Evolutionary conservation across 768 basidiomycete genomes (phyloP).

Genomic region (Butyriboletus loyo): DNA sequence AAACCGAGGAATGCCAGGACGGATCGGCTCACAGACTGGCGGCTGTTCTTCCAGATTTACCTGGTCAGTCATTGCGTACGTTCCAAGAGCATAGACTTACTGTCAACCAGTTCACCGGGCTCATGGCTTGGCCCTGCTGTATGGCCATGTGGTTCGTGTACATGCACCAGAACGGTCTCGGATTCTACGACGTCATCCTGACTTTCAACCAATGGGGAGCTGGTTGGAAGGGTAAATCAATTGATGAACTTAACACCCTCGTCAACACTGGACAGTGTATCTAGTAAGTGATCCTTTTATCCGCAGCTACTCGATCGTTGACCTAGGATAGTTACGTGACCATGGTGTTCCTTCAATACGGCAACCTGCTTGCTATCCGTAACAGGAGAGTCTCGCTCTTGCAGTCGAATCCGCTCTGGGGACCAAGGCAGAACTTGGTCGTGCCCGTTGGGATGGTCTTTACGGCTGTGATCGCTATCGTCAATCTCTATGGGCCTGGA

Average conservation of each 20-base stretch:
- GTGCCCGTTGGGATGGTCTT: slow-evolving; percentile 38
- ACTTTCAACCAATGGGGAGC: slow-evolving; percentile 40
- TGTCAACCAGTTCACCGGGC: slow-evolving; percentile 36
- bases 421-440: slow-evolving; percentile 42
- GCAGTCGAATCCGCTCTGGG: slow-evolving; percentile 45
- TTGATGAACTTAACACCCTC: slow-evolving; percentile 31
- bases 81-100: slow-evolving; percentile 1
- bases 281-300: slow-evolving; percentile 33
- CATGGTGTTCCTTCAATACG: slow-evolving; percentile 46
- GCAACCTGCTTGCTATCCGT: slow-evolving; percentile 40
- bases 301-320: background rate
- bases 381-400: slow-evolving; percentile 44
- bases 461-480: slow-evolving; percentile 42
- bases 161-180: slow-evolving; percentile 38
- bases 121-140: slow-evolving; percentile 46
- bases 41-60: slow-evolving; percentile 47
- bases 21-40: slow-evolving; percentile 50
- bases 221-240: slow-evolving; percentile 35
- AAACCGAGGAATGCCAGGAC: slow-evolving; percentile 48
- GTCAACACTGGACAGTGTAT: slow-evolving; percentile 44
- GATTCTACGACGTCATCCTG: slow-evolving; percentile 38
- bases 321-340: slow-evolving; percentile 40
- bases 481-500: slow-evolving; percentile 44
- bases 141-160: slow-evolving; percentile 42
- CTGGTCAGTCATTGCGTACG: slow-evolving; percentile 29